phyloP scores from a whole-genome alignment of 768 basidiomycete genomes.

The Clavaria fumosa region DNA sequence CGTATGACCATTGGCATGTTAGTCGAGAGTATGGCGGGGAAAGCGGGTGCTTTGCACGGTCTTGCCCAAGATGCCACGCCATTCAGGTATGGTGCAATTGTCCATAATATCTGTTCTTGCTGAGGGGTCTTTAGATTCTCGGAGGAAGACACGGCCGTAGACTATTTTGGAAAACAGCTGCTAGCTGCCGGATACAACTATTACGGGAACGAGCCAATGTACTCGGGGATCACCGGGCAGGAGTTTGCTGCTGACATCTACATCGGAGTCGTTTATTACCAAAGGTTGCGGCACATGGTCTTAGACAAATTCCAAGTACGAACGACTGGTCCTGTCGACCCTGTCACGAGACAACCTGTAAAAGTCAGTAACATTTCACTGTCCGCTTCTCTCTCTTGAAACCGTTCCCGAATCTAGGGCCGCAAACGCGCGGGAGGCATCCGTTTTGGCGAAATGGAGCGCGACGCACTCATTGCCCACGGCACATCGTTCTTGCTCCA shows the following conservation, averaged over 20 bases:
- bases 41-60: conserved; percentile 96
- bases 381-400: background rate
- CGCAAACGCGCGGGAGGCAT: conserved; percentile 98
- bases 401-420: conserved; percentile 34
- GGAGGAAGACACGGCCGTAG: conserved; percentile 91
- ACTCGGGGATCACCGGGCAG: conserved; percentile 96
- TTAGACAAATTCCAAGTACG: conserved; percentile 99
- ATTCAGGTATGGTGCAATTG: conserved; percentile 56
- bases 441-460: conserved; percentile 99
- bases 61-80: conserved; percentile 97
- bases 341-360: conserved; percentile 89
- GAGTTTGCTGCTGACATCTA: conserved; percentile 99
- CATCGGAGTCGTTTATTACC: conserved; percentile 96
- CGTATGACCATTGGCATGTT: conserved; percentile 99
- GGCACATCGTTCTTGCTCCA: conserved; percentile 97
- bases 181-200: conserved; percentile 93
- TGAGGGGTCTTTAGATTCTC: too few species aligned
- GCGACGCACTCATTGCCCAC: conserved; percentile 96
- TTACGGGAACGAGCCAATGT: conserved; percentile 99
- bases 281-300: conserved; percentile 98
- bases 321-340: conserved; percentile 94
- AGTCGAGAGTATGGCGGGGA: conserved; percentile 99
- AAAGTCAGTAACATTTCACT: conserved; percentile 41
- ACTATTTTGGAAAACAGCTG: conserved; percentile 95
- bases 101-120: too few species aligned